A percentile compares a stretch with the other conserved stretches of the same genome.
These are phyloP conservation scores for Solanum appendiculatum DNA, from an alignment of 257 asterid species.

Conservation along the genomic window DNA sequence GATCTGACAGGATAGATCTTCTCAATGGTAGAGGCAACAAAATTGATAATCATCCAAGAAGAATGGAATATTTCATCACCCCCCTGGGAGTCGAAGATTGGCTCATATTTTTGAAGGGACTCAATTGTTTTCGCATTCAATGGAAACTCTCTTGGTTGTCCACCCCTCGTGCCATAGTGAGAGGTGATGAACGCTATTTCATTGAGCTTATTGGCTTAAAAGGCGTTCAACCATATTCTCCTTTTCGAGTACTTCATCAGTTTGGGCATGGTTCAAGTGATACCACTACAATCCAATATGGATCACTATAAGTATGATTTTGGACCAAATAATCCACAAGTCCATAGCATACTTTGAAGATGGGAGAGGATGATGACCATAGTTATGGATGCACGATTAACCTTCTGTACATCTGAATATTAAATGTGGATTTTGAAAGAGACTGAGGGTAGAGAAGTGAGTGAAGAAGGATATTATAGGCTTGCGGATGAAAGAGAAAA, in stretches of 20 bases:
- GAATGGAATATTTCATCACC: background rate
- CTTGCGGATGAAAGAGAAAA: background rate
- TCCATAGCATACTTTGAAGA: background rate
- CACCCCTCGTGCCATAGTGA: background rate
- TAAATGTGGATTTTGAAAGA: background rate
- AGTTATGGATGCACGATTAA: background rate
- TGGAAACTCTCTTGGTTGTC: background rate
- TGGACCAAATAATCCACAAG: background rate
- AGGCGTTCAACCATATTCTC: background rate
- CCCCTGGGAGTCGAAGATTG: background rate
- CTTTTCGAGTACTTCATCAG: no score
- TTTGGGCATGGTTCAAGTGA: background rate
- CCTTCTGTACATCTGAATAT: background rate
- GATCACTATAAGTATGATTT: background rate
- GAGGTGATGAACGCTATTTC: background rate
- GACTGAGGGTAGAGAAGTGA: no score
- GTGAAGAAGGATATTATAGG: background rate
- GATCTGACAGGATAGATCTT: background rate
- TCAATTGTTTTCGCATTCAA: background rate
- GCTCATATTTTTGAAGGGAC: background rate
- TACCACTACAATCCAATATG: background rate
- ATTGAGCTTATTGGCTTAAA: background rate
- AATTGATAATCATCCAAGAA: background rate
- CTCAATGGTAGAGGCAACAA: background rate
- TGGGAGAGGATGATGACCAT: background rate